Evolutionary conservation across 2,329 filamentous ascomycete species (phyloP), one percentile per base, ranked within the genome.

Genomic region (Fusarium fujikuroi): DNA sequence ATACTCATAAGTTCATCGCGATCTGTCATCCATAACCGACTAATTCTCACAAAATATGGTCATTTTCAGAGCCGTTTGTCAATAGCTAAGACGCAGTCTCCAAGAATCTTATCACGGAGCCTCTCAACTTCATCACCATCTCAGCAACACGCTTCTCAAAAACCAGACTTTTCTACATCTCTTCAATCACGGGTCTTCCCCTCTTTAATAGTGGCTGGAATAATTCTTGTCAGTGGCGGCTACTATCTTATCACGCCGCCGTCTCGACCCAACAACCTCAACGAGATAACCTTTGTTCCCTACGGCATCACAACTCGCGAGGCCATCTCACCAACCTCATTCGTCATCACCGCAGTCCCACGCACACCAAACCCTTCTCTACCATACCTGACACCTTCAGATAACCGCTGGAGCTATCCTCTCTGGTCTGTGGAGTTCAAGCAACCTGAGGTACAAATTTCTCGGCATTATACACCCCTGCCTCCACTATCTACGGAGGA

Each of bases 341-440:
- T 92, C 76, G 87, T 95, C 74, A 88, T 95, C 74, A 92, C 90
- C 14, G 81, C 95, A 32, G 82, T 82, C 32, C 85, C 90, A 18
- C 78, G 79, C 9, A 75, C 71, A 3, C 76, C 73, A 2, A 78
- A 80, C 56, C 73, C 80, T 10, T 63, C 65, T 42, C 77, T 70
- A 5, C 81, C 76, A 15, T 80, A 80, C 60, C 56, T 83, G n/a
- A 42, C 25, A 16, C 42, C 70, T 11, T 49, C 32, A 5, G n/a
- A 65, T 39, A n/a, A 32, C 23, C 46, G 64, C 72, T 83, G 83
- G 82, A 75, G 73, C 16, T 73, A 89, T 63, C 92, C 93, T 9
- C 87, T 97, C 46, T 97, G 94, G 92, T 95, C 92, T 71, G 92
- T 98, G 39, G 93, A 98, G 84, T 91, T 97, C 79, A 97, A 97